These are phyloP conservation scores for Aureobasidium sp. DNA, from an alignment of 2,329 filamentous ascomycete genomes.

Conservation along the genomic window DNA sequence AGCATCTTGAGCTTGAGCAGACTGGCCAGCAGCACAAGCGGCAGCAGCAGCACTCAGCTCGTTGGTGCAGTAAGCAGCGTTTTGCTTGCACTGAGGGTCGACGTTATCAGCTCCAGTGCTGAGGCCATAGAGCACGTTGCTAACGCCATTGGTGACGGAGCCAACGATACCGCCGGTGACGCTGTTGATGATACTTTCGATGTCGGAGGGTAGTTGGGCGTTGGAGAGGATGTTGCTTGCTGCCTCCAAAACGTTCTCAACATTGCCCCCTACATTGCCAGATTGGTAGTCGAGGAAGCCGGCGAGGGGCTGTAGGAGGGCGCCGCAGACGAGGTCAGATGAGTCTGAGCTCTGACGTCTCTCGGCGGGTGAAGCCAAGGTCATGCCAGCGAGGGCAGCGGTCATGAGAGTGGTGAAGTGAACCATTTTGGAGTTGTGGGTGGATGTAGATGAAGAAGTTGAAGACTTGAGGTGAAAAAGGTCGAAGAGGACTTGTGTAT, in stretches of 20 bases:
- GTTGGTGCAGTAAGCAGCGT: conserved; percentile 7
- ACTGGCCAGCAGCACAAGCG: neutral
- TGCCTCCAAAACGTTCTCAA: neutral
- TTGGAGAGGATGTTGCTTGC: neutral
- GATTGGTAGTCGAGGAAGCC: conserved; percentile 9
- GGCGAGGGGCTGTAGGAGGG: conserved; percentile 2
- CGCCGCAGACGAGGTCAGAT: neutral
- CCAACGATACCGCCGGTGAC: conserved; percentile 4
- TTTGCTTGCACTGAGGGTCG: neutral
- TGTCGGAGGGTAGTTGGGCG: neutral
- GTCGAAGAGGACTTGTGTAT: neutral
- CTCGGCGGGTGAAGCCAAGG: neutral
- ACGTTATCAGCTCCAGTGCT: neutral
- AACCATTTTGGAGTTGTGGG: neutral
- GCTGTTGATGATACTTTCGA: neutral
- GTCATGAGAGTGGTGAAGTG: neutral
- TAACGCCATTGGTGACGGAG: neutral
- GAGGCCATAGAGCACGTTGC: neutral
- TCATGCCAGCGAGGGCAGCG: neutral
- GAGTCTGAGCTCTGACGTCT: neutral
- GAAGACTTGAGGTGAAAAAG: neutral
- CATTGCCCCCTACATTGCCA: neutral
- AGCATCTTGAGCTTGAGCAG: conserved; percentile 4
- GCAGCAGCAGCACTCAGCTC: neutral
- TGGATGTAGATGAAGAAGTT: neutral